Evolutionary conservation across 192 early-diverging fungal species (phyloP).

Genomic region (Cladochytrium replicatum): DNA sequence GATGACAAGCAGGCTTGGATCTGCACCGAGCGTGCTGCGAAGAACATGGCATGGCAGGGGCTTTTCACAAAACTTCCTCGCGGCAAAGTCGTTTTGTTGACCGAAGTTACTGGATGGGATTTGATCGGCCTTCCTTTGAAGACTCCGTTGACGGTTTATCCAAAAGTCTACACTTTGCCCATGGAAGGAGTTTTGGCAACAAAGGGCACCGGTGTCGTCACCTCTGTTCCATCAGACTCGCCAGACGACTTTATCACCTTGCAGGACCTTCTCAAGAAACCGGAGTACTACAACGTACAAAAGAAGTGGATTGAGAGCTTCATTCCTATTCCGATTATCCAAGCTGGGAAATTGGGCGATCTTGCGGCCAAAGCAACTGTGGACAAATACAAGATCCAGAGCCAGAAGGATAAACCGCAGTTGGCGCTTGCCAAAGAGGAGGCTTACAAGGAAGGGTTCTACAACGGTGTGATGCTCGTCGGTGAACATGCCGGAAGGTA

Average conservation of each 20-base stretch:
- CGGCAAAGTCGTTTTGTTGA: conserved; percentile 63
- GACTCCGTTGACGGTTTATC: conserved; percentile 72
- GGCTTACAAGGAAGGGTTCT: conserved; percentile 98
- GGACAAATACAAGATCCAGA: conserved; percentile 87
- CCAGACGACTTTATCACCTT: conserved; percentile 92
- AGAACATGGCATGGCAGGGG: conserved; percentile 95
- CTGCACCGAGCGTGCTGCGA: conserved; percentile 83
- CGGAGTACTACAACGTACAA: conserved; percentile 82
- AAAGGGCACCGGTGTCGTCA: conserved; percentile 98
- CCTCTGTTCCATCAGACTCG: conserved; percentile 97
- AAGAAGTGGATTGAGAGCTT: conserved; percentile 78
- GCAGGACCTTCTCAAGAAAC: conserved; percentile 88
- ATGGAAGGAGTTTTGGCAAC: conserved; percentile 93
- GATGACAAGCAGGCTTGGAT: conserved; percentile 75
- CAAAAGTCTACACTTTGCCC: conserved; percentile 83
- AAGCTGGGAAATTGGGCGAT: conserved; percentile 76
- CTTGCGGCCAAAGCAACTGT: conserved; percentile 76
- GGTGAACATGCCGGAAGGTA: conserved; percentile 69
- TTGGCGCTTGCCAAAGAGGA: conserved; percentile 87
- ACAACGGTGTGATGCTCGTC: conserved; percentile 76
- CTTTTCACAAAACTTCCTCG: conserved; percentile 55
- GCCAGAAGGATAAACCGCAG: conserved; percentile 90
- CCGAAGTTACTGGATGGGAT: conserved; percentile 61
- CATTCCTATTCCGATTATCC: conserved; percentile 71
- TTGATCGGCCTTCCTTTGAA: conserved; percentile 83